Evolutionary conservation across 176 grass and related monocot species (phyloP), one percentile per base, ranked within the genome.

Genomic region (Cenchrus fungigraminus): DNA sequence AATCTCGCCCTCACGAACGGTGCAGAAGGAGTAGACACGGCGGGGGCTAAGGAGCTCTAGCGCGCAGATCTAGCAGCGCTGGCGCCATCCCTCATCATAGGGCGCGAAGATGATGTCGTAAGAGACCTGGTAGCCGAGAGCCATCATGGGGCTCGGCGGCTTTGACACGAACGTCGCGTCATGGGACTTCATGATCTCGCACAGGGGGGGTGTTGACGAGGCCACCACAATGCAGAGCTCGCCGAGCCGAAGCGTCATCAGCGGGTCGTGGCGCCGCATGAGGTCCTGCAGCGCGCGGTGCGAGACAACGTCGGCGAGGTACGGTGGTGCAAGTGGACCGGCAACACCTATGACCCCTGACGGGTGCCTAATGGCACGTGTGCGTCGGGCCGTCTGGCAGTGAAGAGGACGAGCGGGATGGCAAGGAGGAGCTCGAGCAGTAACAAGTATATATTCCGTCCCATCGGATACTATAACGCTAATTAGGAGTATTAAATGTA

Each of bases 181-280:
- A 9, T 91, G 87, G 64, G 81, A 79, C 68, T 46, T 87, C 81
- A 91, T 86, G 77, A 97, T 77, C 82, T 97, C 94, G 82, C 12
- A 89, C 91, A n/a, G n/a, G 12, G 85, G 84, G 31, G 85, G 82
- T 10, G 80, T 34, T 8, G 91, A 94, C 2, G 87, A 90, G 25
- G 89, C 78, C 4, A 94, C 59, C 72, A 94, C 63, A 11, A 29
- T 47, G 9, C 9, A 60, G 25, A 79, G 59, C 77, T 92, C 86
- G 82, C 90, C 83, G 34, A 95, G 68, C 11, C 86, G 86, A 78
- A 92, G 86, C 80, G 81, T 20, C 79, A 94, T 97, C 1, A 94
- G 79, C 14, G 85, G 87, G 73, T 87, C 79, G 12, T 86, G 87
- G 9, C 62, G 79, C 11, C 79, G 12, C 51, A 79, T 79, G 34